A percentile compares a stretch with the other conserved stretches of the same genome.
Conservation (phyloP, 2,329 filamentous ascomycete genomes). For the Neofusicoccum sp. region DNA sequence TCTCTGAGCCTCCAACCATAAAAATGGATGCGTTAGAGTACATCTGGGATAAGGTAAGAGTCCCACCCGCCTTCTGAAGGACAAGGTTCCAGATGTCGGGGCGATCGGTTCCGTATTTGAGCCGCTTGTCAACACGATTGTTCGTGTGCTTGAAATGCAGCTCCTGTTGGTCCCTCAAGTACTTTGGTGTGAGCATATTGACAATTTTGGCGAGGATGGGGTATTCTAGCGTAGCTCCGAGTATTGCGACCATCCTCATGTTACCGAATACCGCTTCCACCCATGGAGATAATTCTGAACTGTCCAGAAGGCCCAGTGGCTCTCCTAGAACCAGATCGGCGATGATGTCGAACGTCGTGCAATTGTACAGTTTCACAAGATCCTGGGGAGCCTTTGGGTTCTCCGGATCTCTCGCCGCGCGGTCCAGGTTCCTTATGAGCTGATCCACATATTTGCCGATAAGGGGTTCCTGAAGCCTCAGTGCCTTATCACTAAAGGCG, state of each 20-base stretch:
- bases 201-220: background rate
- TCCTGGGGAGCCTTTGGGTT: background rate
- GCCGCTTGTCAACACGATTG: constrained; percentile 28
- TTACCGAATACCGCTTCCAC: constrained; percentile 32
- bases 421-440: constrained; percentile 29
- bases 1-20: constrained; percentile 50
- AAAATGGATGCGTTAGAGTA: constrained; percentile 41
- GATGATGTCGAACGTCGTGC: constrained; percentile 38
- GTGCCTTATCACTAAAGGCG: constrained; percentile 34
- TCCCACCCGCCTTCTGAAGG: constrained; percentile 28
- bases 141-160: background rate
- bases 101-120: constrained; percentile 23
- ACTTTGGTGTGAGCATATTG: background rate
- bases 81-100: constrained; percentile 45
- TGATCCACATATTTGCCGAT: constrained; percentile 39
- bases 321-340: constrained; percentile 36
- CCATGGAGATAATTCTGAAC: constrained; percentile 35
- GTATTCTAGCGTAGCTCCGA: background rate
- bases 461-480: constrained; percentile 34
- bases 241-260: constrained; percentile 20
- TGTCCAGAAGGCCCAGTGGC: constrained; percentile 34
- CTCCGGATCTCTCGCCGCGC: background rate
- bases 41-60: constrained; percentile 38
- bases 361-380: constrained; percentile 15
- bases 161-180: background rate